Evolutionary conservation across 2,329 filamentous ascomycete species (phyloP), one percentile per base, ranked within the genome.

Genomic region (Claviceps capensis): DNA sequence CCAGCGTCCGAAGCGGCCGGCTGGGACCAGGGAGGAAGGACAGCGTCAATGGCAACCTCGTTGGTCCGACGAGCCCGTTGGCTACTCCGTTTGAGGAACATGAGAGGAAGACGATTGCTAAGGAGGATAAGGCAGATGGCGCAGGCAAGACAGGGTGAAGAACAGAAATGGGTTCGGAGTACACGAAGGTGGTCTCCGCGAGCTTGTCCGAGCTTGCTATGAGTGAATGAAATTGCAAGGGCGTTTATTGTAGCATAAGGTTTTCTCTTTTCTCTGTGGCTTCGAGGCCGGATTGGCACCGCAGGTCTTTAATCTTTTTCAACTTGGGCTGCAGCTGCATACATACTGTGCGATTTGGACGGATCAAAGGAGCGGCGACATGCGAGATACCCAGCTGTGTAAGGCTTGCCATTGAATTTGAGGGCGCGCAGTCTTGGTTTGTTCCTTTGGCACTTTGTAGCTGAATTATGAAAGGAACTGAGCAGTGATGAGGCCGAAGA

Each of bases 21-120:
- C 65, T 87, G 3, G 86, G 87, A 0, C 90, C 95, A 65, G 81
- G 79, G 2, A 78, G 88, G 55, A 84, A 87, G 48, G 88, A 95
- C 64, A 95, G 89, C 67, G 80, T 91, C 51, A 85, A 75, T 55
- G 85, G 86, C 26, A 91, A 86, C 65, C 83, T 89, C 56, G 79
- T 76, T 6, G 78, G 76, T 8, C 62, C 77, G 16, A 72, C 75
- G 34, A 85, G 81, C 58, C 81, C 83, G 14, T 67, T 89, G 40
- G 77, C 77, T 2, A 85, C 79, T 50, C 75, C 77, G 41, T 64
- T 71, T 51, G 75, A 76, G 57, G 63, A 69, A 30, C 62, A 64
- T 8, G 65, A 67, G 17, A 68, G 71, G 56, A 69, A 57, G 51
- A 34, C 30, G 30, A 55, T 50, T 34, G 59, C 66, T 53, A 63